Evolutionary conservation across 176 grass and related monocot species (phyloP), one percentile per base, ranked within the genome.

Genomic region (Ananas comosus): DNA sequence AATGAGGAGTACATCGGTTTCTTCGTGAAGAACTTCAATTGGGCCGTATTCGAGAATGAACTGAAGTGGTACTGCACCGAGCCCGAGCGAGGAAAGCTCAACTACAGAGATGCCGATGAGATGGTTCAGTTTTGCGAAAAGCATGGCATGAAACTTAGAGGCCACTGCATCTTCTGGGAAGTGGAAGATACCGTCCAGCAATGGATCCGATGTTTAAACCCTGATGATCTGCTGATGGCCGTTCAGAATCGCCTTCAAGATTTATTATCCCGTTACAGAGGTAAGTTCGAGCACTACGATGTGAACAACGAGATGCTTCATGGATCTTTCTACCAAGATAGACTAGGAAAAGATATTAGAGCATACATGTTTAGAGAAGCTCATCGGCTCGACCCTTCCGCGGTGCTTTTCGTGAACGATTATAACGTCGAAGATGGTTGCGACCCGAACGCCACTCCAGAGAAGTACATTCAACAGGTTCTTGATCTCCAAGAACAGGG

Each of bases 271-370:
- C 87, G 89, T 74, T 97, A 97, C 68, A 88, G 58, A 85, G 94
- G 94, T 22, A 88, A 80, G 72, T 97, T 92, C 51, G 83, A 53
- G 74, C 94, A 97, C 74, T 84, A 97, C 68, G 94, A 97, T 88
- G 94, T 97, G 8, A 97, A 97, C 74, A 97, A 97, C 25, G 94
- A 97, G 75, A 93, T 97, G 89, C 80, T 97, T 70, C 94, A 97
- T 90, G 94, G 94, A 25, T 97, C 89, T 66, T 97, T 93, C 68
- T 97, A 87, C 50, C 80, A 92, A 88, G 86, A 97, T 61, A 93
- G 84, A 68, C 67, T 97, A 48, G 94, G 94, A 71, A 85, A 53
- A 64, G 94, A 97, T 52, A 97, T 93, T 64, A 83, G 94, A 82
- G 86, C 89, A 77, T 83, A 92, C 75, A 97, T 97, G 94, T 97